Base-by-base conservation (phyloP, 2,329 filamentous ascomycete genomes). In the Beauveria bassiana region DNA sequence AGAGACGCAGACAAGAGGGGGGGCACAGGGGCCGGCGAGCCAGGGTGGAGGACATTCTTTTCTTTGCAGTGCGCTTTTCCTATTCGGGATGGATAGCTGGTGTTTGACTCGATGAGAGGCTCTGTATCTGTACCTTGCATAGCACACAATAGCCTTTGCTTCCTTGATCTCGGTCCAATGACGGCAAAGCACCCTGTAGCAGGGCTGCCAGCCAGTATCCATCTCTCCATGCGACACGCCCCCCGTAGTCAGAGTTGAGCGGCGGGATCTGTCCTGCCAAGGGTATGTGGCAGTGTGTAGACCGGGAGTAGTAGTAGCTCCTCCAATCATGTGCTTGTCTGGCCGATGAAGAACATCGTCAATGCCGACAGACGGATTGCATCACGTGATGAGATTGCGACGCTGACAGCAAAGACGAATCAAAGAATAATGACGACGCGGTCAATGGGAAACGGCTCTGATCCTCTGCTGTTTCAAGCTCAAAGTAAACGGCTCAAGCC, bases 51-150 rank as follows among this genome's bases (percentile, higher is more conserved):
- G 59, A 40, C 40, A 22, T 47, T 53, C 50, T 22, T 52, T 52
- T 52, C 47, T 34, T 60, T 53, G 58, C 22, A 47, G 50, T 47
- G 58, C 58, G 58, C 58, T 53, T 60, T 60, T 53, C 58, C 58
- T 60, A 60, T 60, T 60, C 28, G 49, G 58, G 58, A 24, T 12
- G 47, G 16, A 46, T 60, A 26, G 40, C 20, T 46, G 40, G 26
- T 53, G 58, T 31, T 46, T 20, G 58, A 54, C 40, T 60, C 49
- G 20, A 38, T 47, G 4, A 16, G 58, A 54, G 22, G 20, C 38
- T 22, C 51, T 54, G 58, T 60, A 46, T 60, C 49, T 60, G 49
- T 54, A 53, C 49, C 26, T 60, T 26, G 18, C 7, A 28, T 59
- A 59, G 57, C 34, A 51, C 31, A 59, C 46, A 31, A 52, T 40